Conservation (phyloP, 208 protist species). For the Crithidia mellificae region DNA sequence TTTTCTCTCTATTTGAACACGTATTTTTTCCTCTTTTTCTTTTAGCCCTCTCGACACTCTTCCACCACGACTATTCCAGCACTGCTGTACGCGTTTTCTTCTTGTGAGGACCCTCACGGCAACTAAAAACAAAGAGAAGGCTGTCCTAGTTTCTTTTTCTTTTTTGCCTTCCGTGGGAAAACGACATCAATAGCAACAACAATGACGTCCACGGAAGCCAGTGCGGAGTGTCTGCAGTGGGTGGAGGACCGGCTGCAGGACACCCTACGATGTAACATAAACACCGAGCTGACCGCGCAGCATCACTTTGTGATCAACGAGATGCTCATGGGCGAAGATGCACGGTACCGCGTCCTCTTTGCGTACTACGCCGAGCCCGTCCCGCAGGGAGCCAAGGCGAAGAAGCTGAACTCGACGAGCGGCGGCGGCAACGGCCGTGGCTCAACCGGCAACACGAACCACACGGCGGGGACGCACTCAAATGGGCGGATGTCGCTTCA, state of each 20-base stretch:
- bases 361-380: conserved; percentile 60
- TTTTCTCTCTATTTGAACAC: no score
- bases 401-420: background rate
- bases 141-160: no score
- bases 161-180: no score
- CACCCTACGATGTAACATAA: conserved; percentile 49
- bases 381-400: background rate
- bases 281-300: conserved; percentile 47
- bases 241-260: conserved; percentile 63
- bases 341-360: conserved; percentile 62
- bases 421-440: background rate
- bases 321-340: conserved; percentile 87
- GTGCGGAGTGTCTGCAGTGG: conserved; percentile 83
- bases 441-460: background rate
- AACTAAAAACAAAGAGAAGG: no score
- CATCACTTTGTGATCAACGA: conserved; percentile 69
- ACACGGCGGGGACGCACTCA: background rate
- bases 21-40: no score
- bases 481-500: background rate
- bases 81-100: no score
- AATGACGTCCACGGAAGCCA: conserved; percentile 59
- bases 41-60: no score
- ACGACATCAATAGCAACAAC: no score
- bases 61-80: no score
- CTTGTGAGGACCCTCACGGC: no score